A percentile compares a stretch with the other conserved stretches of the same genome.
phyloP scores from a whole-genome alignment of 208 protist genomes.

The Leishmania turanica region DNA sequence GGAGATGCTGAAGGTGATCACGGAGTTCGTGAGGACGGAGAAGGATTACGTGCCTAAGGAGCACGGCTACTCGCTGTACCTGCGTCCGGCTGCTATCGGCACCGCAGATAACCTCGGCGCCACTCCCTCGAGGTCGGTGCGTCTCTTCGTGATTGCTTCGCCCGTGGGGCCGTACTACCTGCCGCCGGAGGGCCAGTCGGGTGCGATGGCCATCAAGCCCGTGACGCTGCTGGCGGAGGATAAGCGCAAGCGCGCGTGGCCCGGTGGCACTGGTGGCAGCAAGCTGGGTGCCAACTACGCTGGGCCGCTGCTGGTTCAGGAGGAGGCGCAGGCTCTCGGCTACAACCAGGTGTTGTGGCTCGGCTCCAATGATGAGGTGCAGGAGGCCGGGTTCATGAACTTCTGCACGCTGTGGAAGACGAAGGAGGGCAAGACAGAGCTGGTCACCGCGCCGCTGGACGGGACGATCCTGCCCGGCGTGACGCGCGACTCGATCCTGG shows the following conservation, averaged over 20 bases:
- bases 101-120: constrained; percentile 84
- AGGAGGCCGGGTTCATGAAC: constrained; percentile 99
- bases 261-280: constrained; percentile 93
- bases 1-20: constrained; percentile 92
- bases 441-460: constrained; percentile 96
- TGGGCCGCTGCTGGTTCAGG: constrained; percentile 84
- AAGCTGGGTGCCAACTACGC: constrained; percentile 97
- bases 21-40: constrained; percentile 94
- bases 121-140: constrained; percentile 41
- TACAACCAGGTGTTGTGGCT: constrained; percentile 98
- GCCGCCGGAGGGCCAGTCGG: constrained; percentile 26
- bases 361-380: constrained; percentile 90
- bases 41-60: constrained; percentile 92
- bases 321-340: constrained; percentile 87
- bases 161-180: constrained; percentile 98
- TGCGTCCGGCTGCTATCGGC: constrained; percentile 97
- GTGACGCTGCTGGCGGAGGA: constrained; percentile 93
- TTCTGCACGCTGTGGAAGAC: constrained; percentile 95
- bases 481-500: constrained; percentile 96
- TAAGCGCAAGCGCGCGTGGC: constrained; percentile 93
- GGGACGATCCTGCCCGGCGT: constrained; percentile 96
- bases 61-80: constrained; percentile 97
- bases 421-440: constrained; percentile 70
- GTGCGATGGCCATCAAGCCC: constrained; percentile 72
- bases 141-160: constrained; percentile 95